These are phyloP conservation scores for Aspergillus sclerotiicarbonarius DNA, from an alignment of 495 filamentous ascomycete genomes.

Conservation along the genomic window DNA sequence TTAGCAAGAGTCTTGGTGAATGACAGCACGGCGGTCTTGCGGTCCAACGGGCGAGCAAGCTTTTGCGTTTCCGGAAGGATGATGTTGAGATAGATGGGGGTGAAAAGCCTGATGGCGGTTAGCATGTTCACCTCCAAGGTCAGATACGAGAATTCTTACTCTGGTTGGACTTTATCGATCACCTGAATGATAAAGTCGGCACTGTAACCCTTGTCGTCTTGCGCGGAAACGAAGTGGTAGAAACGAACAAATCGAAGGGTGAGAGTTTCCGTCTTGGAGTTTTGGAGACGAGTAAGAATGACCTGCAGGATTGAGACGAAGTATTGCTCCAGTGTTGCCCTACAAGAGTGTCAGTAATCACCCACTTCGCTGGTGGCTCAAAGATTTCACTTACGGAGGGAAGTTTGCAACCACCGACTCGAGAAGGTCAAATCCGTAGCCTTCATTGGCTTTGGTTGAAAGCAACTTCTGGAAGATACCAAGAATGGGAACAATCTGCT, in stretches of 20 bases:
- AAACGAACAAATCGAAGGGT: conserved; percentile 81
- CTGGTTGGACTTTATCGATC: conserved; percentile 74
- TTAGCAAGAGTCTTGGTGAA: conserved; percentile 86
- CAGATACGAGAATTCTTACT: conserved; percentile 40
- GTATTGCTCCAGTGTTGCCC: conserved; percentile 66
- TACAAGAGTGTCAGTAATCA: conserved; percentile 27
- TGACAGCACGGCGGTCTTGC: conserved; percentile 89
- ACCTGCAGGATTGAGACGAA: conserved; percentile 76
- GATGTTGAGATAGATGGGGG: conserved; percentile 75
- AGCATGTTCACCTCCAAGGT: conserved; percentile 14
- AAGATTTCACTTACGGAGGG: conserved; percentile 53
- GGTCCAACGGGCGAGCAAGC: conserved; percentile 80
- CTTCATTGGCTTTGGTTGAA: conserved; percentile 68
- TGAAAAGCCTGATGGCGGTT: conserved; percentile 62
- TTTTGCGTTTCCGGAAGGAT: conserved; percentile 86
- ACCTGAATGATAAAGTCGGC: conserved; percentile 84
- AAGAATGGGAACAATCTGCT: conserved; percentile 76
- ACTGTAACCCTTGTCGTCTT: conserved; percentile 72
- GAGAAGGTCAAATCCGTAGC: conserved; percentile 82
- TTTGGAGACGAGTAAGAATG: conserved; percentile 78
- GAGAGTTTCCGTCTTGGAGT: conserved; percentile 73
- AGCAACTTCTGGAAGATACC: conserved; percentile 91
- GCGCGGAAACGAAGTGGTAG: conserved; percentile 85
- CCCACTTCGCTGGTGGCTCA: conserved; percentile 17
- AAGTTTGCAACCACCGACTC: conserved; percentile 74